Base-by-base conservation (phyloP, 2,329 filamentous ascomycete genomes). In the Fusarium incarnatum region DNA sequence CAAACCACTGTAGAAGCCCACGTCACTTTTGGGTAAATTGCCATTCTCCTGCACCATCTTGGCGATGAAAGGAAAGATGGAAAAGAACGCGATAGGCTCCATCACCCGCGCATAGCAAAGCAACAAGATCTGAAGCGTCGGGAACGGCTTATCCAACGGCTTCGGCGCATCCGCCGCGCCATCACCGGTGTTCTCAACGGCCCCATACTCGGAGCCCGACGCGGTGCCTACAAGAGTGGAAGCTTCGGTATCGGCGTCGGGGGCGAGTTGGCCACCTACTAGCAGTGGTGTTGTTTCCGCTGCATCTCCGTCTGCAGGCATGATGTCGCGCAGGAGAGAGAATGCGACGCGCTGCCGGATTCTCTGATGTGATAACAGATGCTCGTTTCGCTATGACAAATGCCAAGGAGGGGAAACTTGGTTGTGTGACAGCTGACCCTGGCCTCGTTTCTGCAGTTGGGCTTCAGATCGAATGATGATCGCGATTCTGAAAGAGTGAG, bases 21-120 rank as follows among this genome's bases (percentile, higher is more conserved):
- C 88, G 77, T 94, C 90, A n/a, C 85, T 81, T 46, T 87, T 82
- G 3, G 84, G 78, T 4, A 95, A 79, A 13, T 83, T 75, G 12
- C 91, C 92, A 62, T 89, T 91, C 60, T 87, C 83, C 78, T 87
- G 83, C 40, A 93, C 89, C 92, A 95, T 95, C 75, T 91, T 83
- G 74, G 90, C 93, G 79, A 96, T 87, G 80, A 92, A 95, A 1
- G 92, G 91, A 73, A 95, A 92, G 77, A 95, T 93, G 77, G 86
- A 89, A 82, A 94, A 95, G 82, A 93, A 95, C n/a, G 92, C 91
- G 42, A 94, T 86, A 1, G 93, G 92, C 75, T 95, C 93, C 46
- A 93, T 83, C 27, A 92, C 76, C 8, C 92, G 88, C 3, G 90
- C 89, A 76, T 89, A 92, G 82, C 92, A 95, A 15, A 96, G 87